phyloP scores from a whole-genome alignment of 345 rosid genomes.

The Eucalyptus tenuipes region DNA sequence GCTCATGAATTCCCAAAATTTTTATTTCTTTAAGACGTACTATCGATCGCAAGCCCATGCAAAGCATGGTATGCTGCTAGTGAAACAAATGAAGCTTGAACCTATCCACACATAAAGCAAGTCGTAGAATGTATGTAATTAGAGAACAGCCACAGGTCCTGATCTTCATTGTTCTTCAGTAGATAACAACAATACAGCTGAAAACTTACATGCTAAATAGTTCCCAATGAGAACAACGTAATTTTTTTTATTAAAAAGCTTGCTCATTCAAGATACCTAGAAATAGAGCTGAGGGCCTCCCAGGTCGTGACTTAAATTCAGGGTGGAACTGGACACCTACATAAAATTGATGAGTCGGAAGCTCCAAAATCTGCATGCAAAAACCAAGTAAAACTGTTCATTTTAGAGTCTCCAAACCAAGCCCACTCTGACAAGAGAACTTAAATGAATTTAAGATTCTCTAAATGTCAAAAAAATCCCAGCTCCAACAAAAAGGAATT shows the following conservation, averaged over 20 bases:
- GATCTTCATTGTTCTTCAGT: neutral
- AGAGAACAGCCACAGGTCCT: neutral
- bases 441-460: neutral
- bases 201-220: neutral
- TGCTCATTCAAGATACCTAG: constrained; percentile 31
- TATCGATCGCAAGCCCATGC: neutral
- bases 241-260: neutral
- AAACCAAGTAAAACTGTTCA: neutral
- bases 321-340: constrained; percentile 93
- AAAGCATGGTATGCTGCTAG: neutral
- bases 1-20: neutral
- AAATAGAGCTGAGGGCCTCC: constrained; percentile 80
- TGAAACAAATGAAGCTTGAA: neutral
- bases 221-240: neutral
- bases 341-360: constrained; percentile 62
- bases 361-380: constrained; percentile 52
- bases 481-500: neutral
- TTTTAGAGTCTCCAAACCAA: neutral
- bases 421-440: neutral
- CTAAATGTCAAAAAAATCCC: neutral
- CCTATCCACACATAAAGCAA: neutral
- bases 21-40: neutral
- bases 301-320: constrained; percentile 90
- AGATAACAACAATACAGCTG: neutral
- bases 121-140: neutral